These are phyloP conservation scores for Ogataea trehaloabstinens DNA, from an alignment of 805 yeast species.

Conservation along the genomic window DNA sequence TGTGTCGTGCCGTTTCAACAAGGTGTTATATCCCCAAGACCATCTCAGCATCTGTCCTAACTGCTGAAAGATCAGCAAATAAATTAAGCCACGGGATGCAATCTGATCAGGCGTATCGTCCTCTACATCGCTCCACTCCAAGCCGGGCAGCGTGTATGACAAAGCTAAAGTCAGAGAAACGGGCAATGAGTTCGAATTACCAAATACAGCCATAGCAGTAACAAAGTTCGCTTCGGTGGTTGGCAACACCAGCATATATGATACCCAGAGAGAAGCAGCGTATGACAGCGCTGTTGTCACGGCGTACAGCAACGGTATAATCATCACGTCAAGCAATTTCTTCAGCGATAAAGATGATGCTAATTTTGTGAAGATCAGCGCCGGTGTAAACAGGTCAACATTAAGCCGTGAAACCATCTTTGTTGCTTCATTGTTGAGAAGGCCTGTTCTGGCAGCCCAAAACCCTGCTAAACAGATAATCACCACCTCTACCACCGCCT, in stretches of 20 bases:
- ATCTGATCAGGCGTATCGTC: constrained; percentile 67
- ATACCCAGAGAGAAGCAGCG: constrained; percentile 54
- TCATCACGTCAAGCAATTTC: constrained; percentile 74
- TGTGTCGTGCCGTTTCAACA: constrained; percentile 52
- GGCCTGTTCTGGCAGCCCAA: constrained; percentile 72
- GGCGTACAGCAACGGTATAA: constrained; percentile 84
- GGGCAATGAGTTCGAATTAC: constrained; percentile 92
- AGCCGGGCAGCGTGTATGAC: constrained; percentile 70
- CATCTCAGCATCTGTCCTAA: constrained; percentile 80
- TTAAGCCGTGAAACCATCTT: constrained; percentile 73
- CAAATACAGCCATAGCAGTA: constrained; percentile 95
- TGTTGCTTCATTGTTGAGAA: constrained; percentile 71
- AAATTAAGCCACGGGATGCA: constrained; percentile 75
- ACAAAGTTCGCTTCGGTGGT: constrained; percentile 84
- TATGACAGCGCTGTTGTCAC: constrained; percentile 77
- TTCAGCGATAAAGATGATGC: constrained; percentile 66
- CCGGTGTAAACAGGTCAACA: constrained; percentile 93
- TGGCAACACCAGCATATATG: constrained; percentile 56
- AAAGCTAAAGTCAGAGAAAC: constrained; percentile 83
- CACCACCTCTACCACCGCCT: constrained; percentile 90
- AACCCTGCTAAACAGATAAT: constrained; percentile 84
- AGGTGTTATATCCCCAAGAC: constrained; percentile 83
- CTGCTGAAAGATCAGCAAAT: constrained; percentile 74
- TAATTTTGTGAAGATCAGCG: constrained; percentile 83
- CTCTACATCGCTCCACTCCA: constrained; percentile 71